Evolutionary conservation across 768 basidiomycete species (phyloP), one percentile per base, ranked within the genome.

Genomic region (Holtermanniella nyarrowii): DNA sequence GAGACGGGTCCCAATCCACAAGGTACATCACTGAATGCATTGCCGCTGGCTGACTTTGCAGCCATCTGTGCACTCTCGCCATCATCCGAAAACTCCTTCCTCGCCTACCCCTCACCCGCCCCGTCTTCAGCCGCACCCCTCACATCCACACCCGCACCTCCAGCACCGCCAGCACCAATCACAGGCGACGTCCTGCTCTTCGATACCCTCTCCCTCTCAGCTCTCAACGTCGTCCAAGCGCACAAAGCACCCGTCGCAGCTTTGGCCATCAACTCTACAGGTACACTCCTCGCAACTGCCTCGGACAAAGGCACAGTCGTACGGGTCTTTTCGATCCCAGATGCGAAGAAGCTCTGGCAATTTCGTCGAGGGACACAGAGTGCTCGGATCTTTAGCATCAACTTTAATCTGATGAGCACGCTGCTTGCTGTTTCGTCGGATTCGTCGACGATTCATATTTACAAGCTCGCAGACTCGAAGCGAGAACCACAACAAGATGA

Each of bases 301-400:
- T 86, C 84, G 1, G 88, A 91, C 42, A 93, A 91, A 67, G 95
- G 95, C 13, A 99, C 95, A 4, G 89, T 97, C 57, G 93, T 99
- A 50, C 81, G 95, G 42, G 90, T 97, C 1, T 97, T 90, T 80
- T 80, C 80, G 44, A 76, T 95, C 13, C 93, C 95, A 0, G 80
- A 83, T 4, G 88, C 89, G 0, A 88, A 96, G 75, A 89, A 90
- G 72, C 68, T 97, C 44, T 91, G 90, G 72, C 91, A 99, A 70
- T 97, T 97, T 76, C 74, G 95, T 4, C 74, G 95, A 42, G 95
- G 95, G 5, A 88, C 86, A 39, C 77, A 88, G 25, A 86, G 86
- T 58, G 81, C 89, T 14, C 76, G 77, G 67, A 96, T 99, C 58
- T 86, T 85, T 59, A 84, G 82, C 18, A 80, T 85, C 67, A 80